A percentile compares a stretch with the other conserved stretches of the same genome.
phyloP scores from a whole-genome alignment of 164 flowering plant species.

The Euptelea pleiosperma region DNA sequence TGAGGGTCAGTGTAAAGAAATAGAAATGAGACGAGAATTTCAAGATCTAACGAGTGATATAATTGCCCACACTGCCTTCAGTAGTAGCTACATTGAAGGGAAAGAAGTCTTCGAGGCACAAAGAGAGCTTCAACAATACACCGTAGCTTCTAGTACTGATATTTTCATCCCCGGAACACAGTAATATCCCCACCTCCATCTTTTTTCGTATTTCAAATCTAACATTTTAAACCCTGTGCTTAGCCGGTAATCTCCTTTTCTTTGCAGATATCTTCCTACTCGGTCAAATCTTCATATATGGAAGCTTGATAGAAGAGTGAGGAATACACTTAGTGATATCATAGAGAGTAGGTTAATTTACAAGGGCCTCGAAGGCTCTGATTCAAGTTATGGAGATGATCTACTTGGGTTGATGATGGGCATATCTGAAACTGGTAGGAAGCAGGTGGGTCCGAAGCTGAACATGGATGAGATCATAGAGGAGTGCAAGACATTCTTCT shows the following conservation, averaged over 20 bases:
- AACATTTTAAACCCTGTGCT: too few species aligned
- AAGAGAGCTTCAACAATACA: constrained; percentile 20
- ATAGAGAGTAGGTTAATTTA: constrained; percentile 19
- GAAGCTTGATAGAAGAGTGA: constrained; percentile 25
- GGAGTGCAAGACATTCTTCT: constrained; percentile 43
- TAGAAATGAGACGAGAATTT: constrained; percentile 25
- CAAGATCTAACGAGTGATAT: constrained; percentile 27
- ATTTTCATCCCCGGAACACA: constrained; percentile 28
- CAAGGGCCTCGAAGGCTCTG: background rate
- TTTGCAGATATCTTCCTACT: constrained; percentile 29
- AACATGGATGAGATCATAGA: constrained; percentile 32
- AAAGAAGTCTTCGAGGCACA: constrained; percentile 28
- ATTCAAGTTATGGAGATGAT: constrained; percentile 21
- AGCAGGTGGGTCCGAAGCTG: constrained; percentile 8
- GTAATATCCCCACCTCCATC: constrained; percentile 9
- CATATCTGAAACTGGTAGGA: constrained; percentile 5
- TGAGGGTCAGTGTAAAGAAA: constrained; percentile 10
- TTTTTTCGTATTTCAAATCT: too few species aligned
- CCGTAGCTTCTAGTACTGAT: constrained; percentile 10
- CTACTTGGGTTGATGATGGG: constrained; percentile 29
- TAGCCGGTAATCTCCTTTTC: background rate
- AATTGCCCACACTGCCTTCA: constrained; percentile 36
- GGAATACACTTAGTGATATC: constrained; percentile 15
- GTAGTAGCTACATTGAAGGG: constrained; percentile 29
- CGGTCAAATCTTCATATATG: constrained; percentile 19